Percentiles rank a stretch among this genome's conserved stretches.
Evolutionary conservation across 139 green algal genomes (phyloP).

Genomic region (Gonium pectorale): DNA sequence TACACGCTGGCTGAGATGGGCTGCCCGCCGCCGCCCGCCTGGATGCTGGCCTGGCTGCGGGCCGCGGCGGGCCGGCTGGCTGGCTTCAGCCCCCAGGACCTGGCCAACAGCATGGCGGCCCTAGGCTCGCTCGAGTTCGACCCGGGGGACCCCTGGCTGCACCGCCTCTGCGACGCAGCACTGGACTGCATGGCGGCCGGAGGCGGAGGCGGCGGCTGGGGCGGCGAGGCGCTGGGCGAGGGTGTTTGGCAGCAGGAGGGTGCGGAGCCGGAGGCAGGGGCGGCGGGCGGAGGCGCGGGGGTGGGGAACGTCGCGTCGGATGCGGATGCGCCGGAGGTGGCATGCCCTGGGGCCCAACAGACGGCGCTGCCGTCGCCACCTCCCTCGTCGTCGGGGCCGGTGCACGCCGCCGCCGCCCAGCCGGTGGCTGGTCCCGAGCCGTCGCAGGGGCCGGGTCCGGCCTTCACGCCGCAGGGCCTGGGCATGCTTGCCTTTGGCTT

Average conservation of each 20-base stretch:
- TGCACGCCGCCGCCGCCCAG: no score
- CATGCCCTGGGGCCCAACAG: no score
- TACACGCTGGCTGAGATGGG: not conserved
- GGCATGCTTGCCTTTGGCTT: constrained; percentile 21
- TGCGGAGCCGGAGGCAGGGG: not conserved
- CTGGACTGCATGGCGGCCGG: not conserved
- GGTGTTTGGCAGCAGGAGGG: not conserved
- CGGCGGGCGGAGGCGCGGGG: not conserved
- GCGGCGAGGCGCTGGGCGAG: not conserved
- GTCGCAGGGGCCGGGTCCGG: no score
- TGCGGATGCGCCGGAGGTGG: no score
- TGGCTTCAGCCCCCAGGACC: constrained; percentile 1
- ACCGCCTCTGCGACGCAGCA: not conserved
- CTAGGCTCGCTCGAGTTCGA: constrained; percentile 9
- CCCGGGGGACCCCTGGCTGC: not conserved
- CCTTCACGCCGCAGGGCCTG: constrained; percentile 32
- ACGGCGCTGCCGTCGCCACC: no score
- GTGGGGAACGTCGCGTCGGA: no score
- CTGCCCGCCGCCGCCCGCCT: not conserved
- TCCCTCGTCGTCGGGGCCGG: no score
- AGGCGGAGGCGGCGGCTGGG: not conserved
- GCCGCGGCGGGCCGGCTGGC: not conserved
- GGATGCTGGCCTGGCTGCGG: constrained; percentile 14
- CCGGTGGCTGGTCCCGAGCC: no score
- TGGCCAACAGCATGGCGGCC: not conserved